Percentiles rank a stretch among this genome's conserved stretches.
Conservation (phyloP, 1,139 yeast genomes). For the Yamadazyma dendronema region DNA sequence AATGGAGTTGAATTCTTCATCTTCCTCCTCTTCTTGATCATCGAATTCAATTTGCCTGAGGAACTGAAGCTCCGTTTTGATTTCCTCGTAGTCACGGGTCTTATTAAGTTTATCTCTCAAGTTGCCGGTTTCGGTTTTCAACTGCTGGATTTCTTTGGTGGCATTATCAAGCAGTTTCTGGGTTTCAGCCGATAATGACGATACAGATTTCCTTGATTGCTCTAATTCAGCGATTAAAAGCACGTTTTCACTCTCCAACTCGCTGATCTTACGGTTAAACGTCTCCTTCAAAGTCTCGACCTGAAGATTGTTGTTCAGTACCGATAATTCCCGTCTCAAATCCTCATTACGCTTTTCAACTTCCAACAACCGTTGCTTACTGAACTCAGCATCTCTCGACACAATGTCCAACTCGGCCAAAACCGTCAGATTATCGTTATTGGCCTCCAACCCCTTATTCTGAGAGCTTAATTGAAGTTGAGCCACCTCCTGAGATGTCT, state of each 20-base stretch:
- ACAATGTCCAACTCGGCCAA: conserved; percentile 62
- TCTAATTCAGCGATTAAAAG: conserved; percentile 63
- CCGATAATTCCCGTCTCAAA: conserved; percentile 62
- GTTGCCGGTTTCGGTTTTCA: conserved; percentile 49
- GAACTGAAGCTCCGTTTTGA: conserved; percentile 71
- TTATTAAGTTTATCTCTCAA: conserved; percentile 46
- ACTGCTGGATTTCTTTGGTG: conserved; percentile 47
- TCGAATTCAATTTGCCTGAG: conserved; percentile 77
- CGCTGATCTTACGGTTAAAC: conserved; percentile 43
- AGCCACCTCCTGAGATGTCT: conserved; percentile 55
- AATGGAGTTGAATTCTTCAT: conserved; percentile 20
- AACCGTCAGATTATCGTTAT: conserved; percentile 21
- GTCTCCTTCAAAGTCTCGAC: conserved; percentile 31
- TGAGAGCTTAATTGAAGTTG: conserved; percentile 48
- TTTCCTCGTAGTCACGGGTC: conserved; percentile 68
- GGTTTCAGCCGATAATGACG: conserved; percentile 32
- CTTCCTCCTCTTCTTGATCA: conserved; percentile 24
- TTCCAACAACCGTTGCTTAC: conserved; percentile 66
- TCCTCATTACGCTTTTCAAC: conserved; percentile 78
- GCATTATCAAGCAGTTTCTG: conserved; percentile 31
- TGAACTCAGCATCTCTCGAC: conserved; percentile 70
- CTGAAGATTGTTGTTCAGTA: conserved; percentile 45
- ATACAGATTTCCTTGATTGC: conserved; percentile 39
- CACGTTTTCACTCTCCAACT: conserved; percentile 67
- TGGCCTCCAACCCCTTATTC: conserved; percentile 21